Conservation (phyloP, 164 flowering plant species). For the Annona squamosa region DNA sequence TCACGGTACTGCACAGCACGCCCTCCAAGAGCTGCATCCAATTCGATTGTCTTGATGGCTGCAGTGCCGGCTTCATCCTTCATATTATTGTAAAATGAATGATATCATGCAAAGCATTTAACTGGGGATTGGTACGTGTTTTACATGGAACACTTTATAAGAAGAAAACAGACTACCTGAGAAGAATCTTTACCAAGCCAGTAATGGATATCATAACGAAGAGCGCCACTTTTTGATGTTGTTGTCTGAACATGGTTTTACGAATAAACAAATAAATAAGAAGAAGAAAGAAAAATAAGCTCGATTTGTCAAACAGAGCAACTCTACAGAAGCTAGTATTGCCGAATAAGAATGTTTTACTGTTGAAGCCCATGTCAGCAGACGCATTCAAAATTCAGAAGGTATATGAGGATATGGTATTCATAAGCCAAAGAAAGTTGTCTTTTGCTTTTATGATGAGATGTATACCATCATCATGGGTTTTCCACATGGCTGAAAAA, state of each 20-base stretch:
- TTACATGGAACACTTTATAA: background rate
- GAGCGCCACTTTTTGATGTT: constrained; percentile 74
- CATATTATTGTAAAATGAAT: constrained; percentile 10
- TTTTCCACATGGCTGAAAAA: too few species aligned
- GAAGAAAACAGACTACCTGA: constrained; percentile 44
- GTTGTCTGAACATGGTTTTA: constrained; percentile 87
- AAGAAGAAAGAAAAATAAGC: background rate
- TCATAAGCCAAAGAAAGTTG: background rate
- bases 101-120: background rate
- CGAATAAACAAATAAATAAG: constrained; percentile 22
- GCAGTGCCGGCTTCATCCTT: constrained; percentile 99
- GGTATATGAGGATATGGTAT: background rate
- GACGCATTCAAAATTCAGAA: background rate
- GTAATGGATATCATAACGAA: constrained; percentile 91
- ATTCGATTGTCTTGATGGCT: constrained; percentile 88
- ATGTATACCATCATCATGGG: background rate
- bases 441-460: background rate
- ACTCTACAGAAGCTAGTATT: background rate
- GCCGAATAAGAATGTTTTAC: background rate
- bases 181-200: constrained; percentile 95
- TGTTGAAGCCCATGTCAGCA: background rate
- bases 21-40: constrained; percentile 99
- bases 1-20: constrained; percentile 99
- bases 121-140: background rate
- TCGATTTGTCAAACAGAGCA: background rate